Base-by-base conservation (phyloP, 805 yeast genomes). In the Suhomyces prunicola region DNA sequence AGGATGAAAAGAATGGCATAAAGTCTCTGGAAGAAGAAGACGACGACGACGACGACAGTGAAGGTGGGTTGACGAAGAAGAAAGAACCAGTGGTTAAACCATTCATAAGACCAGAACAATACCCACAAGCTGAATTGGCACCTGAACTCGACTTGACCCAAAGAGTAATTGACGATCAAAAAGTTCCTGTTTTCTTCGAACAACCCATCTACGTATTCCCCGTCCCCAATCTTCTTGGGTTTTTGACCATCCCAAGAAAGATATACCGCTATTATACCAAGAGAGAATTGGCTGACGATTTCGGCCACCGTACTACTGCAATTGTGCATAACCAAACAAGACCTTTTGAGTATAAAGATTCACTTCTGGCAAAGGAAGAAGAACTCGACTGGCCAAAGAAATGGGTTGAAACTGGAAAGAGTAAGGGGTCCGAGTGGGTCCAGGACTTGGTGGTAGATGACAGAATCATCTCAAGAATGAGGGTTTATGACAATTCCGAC, bases 361-460 rank as follows among this genome's bases (percentile, higher is more conserved):
- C 72, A 50, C 62, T 67, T 26, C 67, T 72, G 54, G 81, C 80
- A 13, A 63, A 66, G 17, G 83, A 75, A 42, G 97, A 91, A 67
- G 97, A 92, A 65, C 62, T 68, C 5, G 93, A 89, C 58, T 93
- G 97, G 97, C 97, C 97, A 12, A 69, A 74, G 51, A 79, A 80
- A 53, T 93, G 97, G 97, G 87, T 89, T 33, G 78, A 83, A 58
- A 79, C 78, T 54, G 96, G 97, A n/a, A 66, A 69, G 46, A 87
- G 83, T 50, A 86, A 83, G 58, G 73, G 81, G 41, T 87, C 96
- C 57, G 97, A 93, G 66, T 93, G 99, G 99, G 84, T 86, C 51
- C 84, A 84, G 63, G 92, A 87, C 26, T 72, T 92, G 46, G 74
- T 65, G 6, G 82, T 82, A 27, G 98, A 93, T 64, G 83, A 81